Base-by-base conservation (phyloP, 163 green algal genomes). In the Scenedesmus sp. region DNA sequence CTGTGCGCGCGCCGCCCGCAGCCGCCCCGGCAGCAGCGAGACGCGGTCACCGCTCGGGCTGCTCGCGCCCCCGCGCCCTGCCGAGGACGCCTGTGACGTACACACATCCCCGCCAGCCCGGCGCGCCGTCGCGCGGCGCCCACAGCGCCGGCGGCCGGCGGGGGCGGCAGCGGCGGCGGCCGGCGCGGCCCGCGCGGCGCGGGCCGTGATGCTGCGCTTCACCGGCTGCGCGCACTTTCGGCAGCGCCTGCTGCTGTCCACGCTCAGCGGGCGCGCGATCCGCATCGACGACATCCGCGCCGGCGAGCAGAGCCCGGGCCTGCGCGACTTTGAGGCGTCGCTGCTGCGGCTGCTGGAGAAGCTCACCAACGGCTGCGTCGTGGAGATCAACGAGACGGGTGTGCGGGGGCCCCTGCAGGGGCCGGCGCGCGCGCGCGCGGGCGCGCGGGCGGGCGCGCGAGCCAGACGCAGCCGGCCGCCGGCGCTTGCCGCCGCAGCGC, bases 381-480 rank as follows among this genome's bases (percentile, higher is more conserved):
- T 99, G 0, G 95, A 99, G 56, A 98, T 99, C 70, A 98, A 98
- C 60, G 94, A 99, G 63, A 98, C 97, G 80, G 96, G 95, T 97
- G 79, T 24, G 77, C 4, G 14, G 13, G 31, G 7, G 14, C 5
- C 39, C 39, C 39, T 47, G 39, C 39, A 6, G n/a, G n/a, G n/a
- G n/a, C n/a, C n/a, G n/a, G n/a, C n/a, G n/a, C n/a, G n/a, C n/a
- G n/a, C n/a, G n/a, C 45, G 13, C 45, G 45, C 11, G 24, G 24
- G 13, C 60, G 20, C 33, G 24, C 31, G 48, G 22, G 47, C 66
- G 42, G 13, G 53, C 17, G 53, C 17, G 17, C 53, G 20, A 56
- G 54, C 18, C 62, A 18, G 7, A 22, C 28, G 28, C 69, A 18
- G 10, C 33, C 53, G 20, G 29, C 26, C 48, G 1, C 48, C 20